A percentile compares a stretch with the other conserved stretches of the same genome.
phyloP scores from a whole-genome alignment of 1,139 yeast species.

The Geotrichum reessii region DNA sequence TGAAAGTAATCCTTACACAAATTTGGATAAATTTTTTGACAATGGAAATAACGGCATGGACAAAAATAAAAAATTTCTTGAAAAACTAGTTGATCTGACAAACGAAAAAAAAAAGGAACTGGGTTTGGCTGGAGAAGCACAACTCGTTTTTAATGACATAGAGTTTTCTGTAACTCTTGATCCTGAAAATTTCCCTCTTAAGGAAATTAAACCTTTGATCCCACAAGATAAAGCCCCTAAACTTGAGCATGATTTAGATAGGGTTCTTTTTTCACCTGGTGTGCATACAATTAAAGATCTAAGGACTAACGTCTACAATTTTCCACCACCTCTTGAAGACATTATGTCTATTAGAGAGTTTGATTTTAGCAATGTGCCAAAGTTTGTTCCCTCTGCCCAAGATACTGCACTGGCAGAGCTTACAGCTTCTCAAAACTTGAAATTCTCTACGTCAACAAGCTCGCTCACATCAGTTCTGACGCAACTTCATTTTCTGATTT shows the following conservation, averaged over 20 bases:
- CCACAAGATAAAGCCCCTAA: constrained; percentile 38
- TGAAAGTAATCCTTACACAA: not conserved
- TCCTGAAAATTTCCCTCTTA: constrained; percentile 6
- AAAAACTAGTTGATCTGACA: constrained; percentile 2
- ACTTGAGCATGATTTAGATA: constrained; percentile 58
- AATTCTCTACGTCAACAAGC: constrained; percentile 76
- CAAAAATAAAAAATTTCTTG: constrained; percentile 5
- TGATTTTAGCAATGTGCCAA: constrained; percentile 52
- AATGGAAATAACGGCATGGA: not conserved
- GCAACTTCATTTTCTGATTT: constrained; percentile 64
- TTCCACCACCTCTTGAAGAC: constrained; percentile 53
- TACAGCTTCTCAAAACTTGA: constrained; percentile 41
- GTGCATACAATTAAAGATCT: constrained; percentile 76
- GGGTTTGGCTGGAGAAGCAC: not conserved
- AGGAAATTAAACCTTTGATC: constrained; percentile 1
- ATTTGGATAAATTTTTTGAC: not conserved
- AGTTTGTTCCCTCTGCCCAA: constrained; percentile 62
- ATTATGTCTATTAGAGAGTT: constrained; percentile 67
- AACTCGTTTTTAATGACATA: not conserved
- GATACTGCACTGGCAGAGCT: constrained; percentile 50
- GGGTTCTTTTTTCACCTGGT: constrained; percentile 75
- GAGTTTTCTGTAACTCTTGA: not conserved
- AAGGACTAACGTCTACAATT: constrained; percentile 66
- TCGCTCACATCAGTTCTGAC: constrained; percentile 73
- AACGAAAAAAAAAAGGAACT: not conserved